Conservation (phyloP, 2,329 filamentous ascomycete genomes). For the Aspergillus calidoustus region DNA sequence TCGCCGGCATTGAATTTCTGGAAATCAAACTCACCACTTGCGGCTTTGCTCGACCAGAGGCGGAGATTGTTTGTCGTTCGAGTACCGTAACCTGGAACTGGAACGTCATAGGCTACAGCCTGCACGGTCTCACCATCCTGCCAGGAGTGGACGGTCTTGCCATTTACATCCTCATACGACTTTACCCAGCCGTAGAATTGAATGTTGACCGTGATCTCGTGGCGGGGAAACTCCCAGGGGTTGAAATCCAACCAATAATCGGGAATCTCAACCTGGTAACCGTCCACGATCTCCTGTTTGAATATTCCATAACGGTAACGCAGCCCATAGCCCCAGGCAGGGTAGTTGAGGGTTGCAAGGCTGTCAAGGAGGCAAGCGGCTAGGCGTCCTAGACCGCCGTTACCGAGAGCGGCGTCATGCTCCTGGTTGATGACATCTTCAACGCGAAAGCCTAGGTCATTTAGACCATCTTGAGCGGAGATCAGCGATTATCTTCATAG, state of each 20-base stretch:
- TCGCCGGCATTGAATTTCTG: conserved; percentile 99
- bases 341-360: conserved; percentile 89
- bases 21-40: conserved; percentile 97
- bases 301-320: conserved; percentile 98
- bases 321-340: conserved; percentile 96
- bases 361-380: conserved; percentile 98
- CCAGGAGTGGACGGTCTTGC: conserved; percentile 78
- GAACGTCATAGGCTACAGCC: conserved; percentile 91
- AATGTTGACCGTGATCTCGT: conserved; percentile 94
- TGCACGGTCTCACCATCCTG: conserved; percentile 91
- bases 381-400: conserved; percentile 91
- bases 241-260: conserved; percentile 99
- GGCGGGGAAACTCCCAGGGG: conserved; percentile 96
- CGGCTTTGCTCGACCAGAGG: conserved; percentile 96
- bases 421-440: conserved; percentile 95
- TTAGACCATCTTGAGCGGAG: conserved; percentile 69
- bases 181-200: conserved; percentile 91
- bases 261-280: conserved; percentile 96
- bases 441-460: conserved; percentile 91
- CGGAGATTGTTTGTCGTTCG: conserved; percentile 93
- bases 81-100: conserved; percentile 88
- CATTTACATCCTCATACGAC: conserved; percentile 74
- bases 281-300: conserved; percentile 98
- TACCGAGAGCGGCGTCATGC: conserved; percentile 93
- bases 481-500: conserved; percentile 23